A percentile compares a stretch with the other conserved stretches of the same genome.
Evolutionary conservation across 2,329 filamentous ascomycete species (phyloP).

Genomic region (Dendryphion nanum): DNA sequence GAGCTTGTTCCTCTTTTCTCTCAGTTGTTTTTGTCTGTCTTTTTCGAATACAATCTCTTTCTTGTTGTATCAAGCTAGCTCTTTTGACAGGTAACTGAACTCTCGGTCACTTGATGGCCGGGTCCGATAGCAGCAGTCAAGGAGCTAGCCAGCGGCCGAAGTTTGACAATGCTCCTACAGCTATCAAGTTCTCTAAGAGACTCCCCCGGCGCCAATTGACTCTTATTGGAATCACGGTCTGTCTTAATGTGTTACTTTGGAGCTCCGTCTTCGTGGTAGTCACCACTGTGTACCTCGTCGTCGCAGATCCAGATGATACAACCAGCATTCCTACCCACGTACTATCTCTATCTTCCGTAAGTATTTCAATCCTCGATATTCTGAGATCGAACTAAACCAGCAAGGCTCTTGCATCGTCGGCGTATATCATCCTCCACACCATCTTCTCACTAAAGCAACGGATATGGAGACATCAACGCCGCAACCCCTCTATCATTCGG

Average conservation of each 20-base stretch:
- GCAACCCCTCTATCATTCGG: constrained; percentile 19
- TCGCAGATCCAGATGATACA: constrained; percentile 23
- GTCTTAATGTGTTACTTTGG: constrained; percentile 36
- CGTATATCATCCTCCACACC: constrained; percentile 35
- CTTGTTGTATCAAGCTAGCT: not conserved
- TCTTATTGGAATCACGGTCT: constrained; percentile 31
- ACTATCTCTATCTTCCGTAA: constrained; percentile 33
- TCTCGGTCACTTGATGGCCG: constrained; percentile 20
- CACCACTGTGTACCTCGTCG: constrained; percentile 29
- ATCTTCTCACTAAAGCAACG: constrained; percentile 33
- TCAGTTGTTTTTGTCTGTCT: constrained; percentile 4
- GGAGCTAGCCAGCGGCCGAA: constrained; percentile 18
- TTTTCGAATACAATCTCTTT: constrained; percentile 3
- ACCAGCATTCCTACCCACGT: constrained; percentile 30
- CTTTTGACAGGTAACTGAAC: constrained; percentile 4
- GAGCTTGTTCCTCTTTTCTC: constrained; percentile 12
- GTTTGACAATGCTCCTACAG: constrained; percentile 7
- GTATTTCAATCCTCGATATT: constrained; percentile 5
- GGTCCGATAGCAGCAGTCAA: constrained; percentile 15
- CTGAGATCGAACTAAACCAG: not conserved
- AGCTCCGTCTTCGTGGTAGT: constrained; percentile 27
- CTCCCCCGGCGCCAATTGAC: constrained; percentile 30
- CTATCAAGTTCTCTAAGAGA: constrained; percentile 12
- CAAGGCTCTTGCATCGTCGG: constrained; percentile 34
- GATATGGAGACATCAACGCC: constrained; percentile 25